These are phyloP conservation scores for Colletotrichum sp. DNA, from an alignment of 2,329 filamentous ascomycete genomes.

Conservation along the genomic window DNA sequence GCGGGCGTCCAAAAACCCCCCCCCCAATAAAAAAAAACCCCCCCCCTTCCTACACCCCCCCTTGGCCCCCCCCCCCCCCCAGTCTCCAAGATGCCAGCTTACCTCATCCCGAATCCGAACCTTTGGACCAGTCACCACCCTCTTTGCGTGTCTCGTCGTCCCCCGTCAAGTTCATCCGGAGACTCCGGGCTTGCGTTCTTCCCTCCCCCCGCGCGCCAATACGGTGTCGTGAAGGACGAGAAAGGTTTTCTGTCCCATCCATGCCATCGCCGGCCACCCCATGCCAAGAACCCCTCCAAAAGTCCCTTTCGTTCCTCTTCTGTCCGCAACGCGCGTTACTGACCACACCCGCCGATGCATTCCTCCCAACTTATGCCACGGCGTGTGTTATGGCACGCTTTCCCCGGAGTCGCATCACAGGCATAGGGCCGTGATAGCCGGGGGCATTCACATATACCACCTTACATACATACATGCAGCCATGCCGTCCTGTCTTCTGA, in stretches of 20 bases:
- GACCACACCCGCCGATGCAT: neutral
- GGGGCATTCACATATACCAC: neutral
- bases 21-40: too few species aligned
- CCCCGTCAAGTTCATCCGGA: slow-evolving; percentile 4
- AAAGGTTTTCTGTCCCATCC: neutral
- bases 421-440: neutral
- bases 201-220: neutral
- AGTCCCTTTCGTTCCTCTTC: neutral
- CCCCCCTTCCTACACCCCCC: too few species aligned
- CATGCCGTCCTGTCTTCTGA: neutral
- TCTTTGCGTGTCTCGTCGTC: neutral
- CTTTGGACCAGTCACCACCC: neutral
- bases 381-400: neutral
- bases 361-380: neutral
- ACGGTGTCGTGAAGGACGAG: neutral
- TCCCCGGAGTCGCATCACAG: neutral
- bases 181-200: neutral
- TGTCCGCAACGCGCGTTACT: neutral
- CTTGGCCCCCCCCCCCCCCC: too few species aligned
- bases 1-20: too few species aligned
- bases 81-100: neutral
- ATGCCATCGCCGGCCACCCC: neutral
- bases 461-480: neutral
- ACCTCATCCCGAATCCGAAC: neutral
- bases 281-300: neutral